A percentile compares a stretch with the other conserved stretches of the same genome.
phyloP scores from a whole-genome alignment of 495 filamentous ascomycete species.

The Penicillium silybi region DNA sequence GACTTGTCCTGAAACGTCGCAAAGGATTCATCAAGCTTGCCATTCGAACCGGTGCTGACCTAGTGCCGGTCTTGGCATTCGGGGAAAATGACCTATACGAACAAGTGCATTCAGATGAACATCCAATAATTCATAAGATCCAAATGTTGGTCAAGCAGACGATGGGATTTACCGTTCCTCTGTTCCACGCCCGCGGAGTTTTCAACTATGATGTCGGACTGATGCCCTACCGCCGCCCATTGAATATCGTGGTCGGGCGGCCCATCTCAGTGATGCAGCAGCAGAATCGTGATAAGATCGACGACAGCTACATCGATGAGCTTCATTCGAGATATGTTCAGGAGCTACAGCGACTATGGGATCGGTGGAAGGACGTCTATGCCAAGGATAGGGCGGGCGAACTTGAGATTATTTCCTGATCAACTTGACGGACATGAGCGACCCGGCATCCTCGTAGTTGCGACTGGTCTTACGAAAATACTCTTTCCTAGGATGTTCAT shows the following conservation, averaged over 20 bases:
- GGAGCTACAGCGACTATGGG: slow-evolving; percentile 81
- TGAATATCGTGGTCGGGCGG: slow-evolving; percentile 84
- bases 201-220: slow-evolving; percentile 97
- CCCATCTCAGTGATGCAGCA: slow-evolving; percentile 68
- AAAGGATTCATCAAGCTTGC: slow-evolving; percentile 95
- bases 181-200: slow-evolving; percentile 85
- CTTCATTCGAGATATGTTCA: slow-evolving; percentile 73
- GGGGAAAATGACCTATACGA: slow-evolving; percentile 97
- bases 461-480: not conserved
- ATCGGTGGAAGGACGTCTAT: slow-evolving; percentile 83
- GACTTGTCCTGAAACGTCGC: slow-evolving; percentile 72
- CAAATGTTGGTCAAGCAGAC: slow-evolving; percentile 79
- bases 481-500: not conserved
- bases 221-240: slow-evolving; percentile 82
- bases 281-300: slow-evolving; percentile 48
- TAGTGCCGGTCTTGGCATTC: slow-evolving; percentile 88
- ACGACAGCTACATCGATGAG: slow-evolving; percentile 70
- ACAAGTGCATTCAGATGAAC: slow-evolving; percentile 65
- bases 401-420: slow-evolving; percentile 71
- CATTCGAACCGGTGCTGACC: slow-evolving; percentile 80
- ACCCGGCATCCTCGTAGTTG: not conserved
- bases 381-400: slow-evolving; percentile 67
- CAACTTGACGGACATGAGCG: not conserved
- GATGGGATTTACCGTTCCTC: slow-evolving; percentile 88
- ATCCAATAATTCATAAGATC: slow-evolving; percentile 67